Conservation (phyloP, 306 rosid genomes). For the Alnus glutinosa region DNA sequence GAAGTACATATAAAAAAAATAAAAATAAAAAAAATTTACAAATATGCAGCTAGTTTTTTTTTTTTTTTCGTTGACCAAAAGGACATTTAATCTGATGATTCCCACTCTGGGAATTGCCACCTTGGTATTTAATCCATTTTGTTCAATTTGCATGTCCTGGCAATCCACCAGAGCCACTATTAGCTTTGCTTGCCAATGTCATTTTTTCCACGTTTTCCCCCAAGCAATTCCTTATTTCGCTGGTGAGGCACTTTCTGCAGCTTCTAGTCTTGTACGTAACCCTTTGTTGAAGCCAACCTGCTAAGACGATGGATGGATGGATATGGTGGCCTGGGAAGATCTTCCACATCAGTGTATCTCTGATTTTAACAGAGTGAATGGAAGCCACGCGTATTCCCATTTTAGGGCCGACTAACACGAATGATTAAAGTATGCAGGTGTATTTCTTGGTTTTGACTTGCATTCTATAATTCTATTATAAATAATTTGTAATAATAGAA, state of each 20-base stretch:
- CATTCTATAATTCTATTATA: neutral
- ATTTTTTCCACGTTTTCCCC: neutral
- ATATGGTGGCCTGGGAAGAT: constrained; percentile 1
- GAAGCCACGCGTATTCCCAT: constrained; percentile 31
- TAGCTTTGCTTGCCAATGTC: neutral
- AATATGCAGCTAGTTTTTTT: no score
- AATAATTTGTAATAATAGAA: neutral
- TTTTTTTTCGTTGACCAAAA: no score
- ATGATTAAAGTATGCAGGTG: neutral
- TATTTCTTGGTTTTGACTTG: neutral
- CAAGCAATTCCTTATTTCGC: neutral
- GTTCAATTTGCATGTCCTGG: no score
- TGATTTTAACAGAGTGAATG: constrained; percentile 1
- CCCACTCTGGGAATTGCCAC: no score
- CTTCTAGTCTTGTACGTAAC: neutral
- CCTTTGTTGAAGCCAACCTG: neutral
- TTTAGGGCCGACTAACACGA: neutral
- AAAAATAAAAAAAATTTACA: no score
- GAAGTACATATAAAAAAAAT: no score
- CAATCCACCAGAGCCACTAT: neutral
- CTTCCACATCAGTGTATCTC: constrained; percentile 1
- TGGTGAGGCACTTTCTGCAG: neutral
- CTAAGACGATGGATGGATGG: constrained; percentile 10
- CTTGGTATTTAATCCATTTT: no score
- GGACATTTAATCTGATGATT: no score